Evolutionary conservation across 2,329 filamentous ascomycete genomes (phyloP), one percentile per base, ranked within the genome.

Genomic region (Sclerotinia subarctica): DNA sequence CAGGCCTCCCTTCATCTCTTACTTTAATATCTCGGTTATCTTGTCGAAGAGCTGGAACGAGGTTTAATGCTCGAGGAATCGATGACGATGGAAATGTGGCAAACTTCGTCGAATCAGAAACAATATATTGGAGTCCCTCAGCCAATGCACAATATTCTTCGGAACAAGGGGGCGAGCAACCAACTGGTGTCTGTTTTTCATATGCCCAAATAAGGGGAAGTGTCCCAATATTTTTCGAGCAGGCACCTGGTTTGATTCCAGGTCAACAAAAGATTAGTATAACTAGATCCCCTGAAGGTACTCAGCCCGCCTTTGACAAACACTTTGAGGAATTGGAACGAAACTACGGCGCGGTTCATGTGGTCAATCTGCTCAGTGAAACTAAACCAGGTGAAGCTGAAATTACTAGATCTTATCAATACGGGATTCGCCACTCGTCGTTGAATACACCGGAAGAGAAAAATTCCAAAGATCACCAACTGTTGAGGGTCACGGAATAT

Each of bases 31-130:
- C 95, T 1, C 87, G 95, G 44, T 83, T 98, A 49, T 98, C 95
- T 2, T 98, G 94, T 76, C 86, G 89, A 73, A 88, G 94, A 80
- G 95, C 95, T 24, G 95, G 95, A 29, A 99, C 95, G 21, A 87
- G 95, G 52, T 99, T 98, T 83, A 98, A 98, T 78, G 90, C 94
- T n/a, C 86, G 95, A 73, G 95, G 95, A 51, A 97, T 99, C 72
- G 95, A 99, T 76, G 95, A 99, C 77, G 93, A 98, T 76, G 95
- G 95, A 19, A 93, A 98, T 74, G 95, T 98, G 38, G 94, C 95
- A 70, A 99, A 99, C 78, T 99, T 97, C 79, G 95, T 98, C n/a
- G 95, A 99, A 79, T 95, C 93, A 0, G 95, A 99, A 80, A 96
- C 93, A 0, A 88, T 94, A 52, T 94, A 96, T 76, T 97, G 92